Evolutionary conservation across 148 eudicot genomes (phyloP).

Genomic region (Fagopyrum tataricum): DNA sequence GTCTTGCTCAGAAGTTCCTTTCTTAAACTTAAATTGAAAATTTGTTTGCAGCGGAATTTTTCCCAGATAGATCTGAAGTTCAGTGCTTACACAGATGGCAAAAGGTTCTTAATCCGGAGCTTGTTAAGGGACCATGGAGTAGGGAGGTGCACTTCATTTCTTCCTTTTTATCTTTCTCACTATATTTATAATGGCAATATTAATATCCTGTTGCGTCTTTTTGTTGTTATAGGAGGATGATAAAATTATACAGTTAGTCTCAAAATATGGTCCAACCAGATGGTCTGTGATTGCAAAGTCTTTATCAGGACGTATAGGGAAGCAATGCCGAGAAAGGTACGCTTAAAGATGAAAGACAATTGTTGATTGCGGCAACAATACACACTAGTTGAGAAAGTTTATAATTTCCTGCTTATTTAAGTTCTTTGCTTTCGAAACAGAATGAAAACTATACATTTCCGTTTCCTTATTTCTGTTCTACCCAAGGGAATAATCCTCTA

Average conservation of each 20-base stretch:
- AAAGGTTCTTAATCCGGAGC: conserved; percentile 96
- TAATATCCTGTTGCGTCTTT: neutral
- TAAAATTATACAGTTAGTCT: conserved; percentile 59
- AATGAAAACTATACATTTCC: too few relatives aligned
- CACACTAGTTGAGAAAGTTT: too few relatives aligned
- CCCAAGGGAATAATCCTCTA: too few relatives aligned
- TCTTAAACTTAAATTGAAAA: neutral
- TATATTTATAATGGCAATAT: conserved; percentile 5
- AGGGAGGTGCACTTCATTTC: conserved; percentile 38
- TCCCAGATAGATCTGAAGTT: conserved; percentile 93
- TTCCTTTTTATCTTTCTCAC: neutral
- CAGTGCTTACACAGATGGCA: conserved; percentile 99
- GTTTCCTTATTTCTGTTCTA: too few relatives aligned
- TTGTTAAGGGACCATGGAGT: conserved; percentile 96
- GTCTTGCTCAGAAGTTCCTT: neutral
- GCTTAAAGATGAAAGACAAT: neutral
- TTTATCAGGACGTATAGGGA: conserved; percentile 93
- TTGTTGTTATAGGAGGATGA: conserved; percentile 67
- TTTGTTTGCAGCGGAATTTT: conserved; percentile 72
- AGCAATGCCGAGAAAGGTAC: conserved; percentile 97
- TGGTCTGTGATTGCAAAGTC: conserved; percentile 95
- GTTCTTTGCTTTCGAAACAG: neutral
- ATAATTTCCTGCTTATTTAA: neutral
- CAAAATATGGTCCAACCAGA: conserved; percentile 83
- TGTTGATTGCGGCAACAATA: neutral